Base-by-base conservation (phyloP, 345 rosid species). In the Anastatica hierochuntica region DNA sequence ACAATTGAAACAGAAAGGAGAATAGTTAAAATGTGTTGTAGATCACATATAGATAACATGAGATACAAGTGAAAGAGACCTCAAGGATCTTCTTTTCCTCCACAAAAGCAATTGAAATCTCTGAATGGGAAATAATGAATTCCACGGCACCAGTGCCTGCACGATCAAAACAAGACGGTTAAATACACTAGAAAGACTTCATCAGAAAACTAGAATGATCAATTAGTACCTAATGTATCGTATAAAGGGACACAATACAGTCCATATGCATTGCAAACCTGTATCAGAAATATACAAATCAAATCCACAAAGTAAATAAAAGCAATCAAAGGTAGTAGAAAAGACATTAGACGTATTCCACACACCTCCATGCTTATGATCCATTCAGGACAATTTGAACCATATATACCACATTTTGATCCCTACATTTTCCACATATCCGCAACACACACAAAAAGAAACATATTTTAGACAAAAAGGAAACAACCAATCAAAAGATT, bases 251-350 rank as follows among this genome's bases (percentile, higher is more conserved):
- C 96, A 57, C 96, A 88, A 58, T 72, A 79, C 19, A 88, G 72
- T 14, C 90, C 94, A 66, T 82, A 88, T 63, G 96, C 94, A 69
- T 80, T 88, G 62, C 96, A 88, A 2, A 94, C 94, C 96, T 88
- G 78, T 79, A 79, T 53, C 13, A 53, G 3, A 62, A 49, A 7
- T 15, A 10, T 18, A 49, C n/a, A 14, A 15, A 37, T 29, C 14
- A 17, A 46, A 49, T 58, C 27, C 2, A 9, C 8, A 43, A 12
- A 29, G 7, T 21, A 8, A 33, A 29, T 5, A n/a, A 43, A 53
- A 39, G 7, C 4, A 53, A 49, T 31, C 15, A 44, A 47, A n/a
- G 3, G 10, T 36, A 35, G 19, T 8, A 43, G 19, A 44, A 49
- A 41, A 37, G 12, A 21, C 2, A 19, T 43, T 8, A 49, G 7